A percentile compares a stretch with the other conserved stretches of the same genome.
These are phyloP conservation scores for Arxiozyma slooffiae DNA, from an alignment of 1,139 yeast species.

Conservation along the genomic window DNA sequence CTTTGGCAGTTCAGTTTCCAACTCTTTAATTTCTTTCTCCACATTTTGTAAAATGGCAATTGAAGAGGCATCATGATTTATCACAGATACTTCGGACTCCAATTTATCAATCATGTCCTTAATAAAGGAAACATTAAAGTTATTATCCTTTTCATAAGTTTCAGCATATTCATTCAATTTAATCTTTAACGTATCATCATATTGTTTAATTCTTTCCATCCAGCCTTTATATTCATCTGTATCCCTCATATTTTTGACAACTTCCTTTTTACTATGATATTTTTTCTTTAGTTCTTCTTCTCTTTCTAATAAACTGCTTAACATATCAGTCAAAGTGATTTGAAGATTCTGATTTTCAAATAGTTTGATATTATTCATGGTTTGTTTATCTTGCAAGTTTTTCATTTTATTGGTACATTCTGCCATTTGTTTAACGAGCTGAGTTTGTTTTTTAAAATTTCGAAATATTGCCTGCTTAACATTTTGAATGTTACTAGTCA, in stretches of 20 bases:
- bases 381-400: slow-evolving; percentile 11
- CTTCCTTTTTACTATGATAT: slow-evolving; percentile 36
- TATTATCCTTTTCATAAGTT: slow-evolving; percentile 36
- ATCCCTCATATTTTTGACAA: slow-evolving; percentile 37
- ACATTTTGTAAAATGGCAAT: slow-evolving; percentile 33
- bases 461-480: slow-evolving; percentile 25
- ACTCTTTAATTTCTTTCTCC: slow-evolving; percentile 20
- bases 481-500: slow-evolving; percentile 22
- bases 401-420: slow-evolving; percentile 9
- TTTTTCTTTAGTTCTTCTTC: slow-evolving; percentile 30
- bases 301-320: slow-evolving; percentile 23
- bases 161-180: slow-evolving; percentile 38
- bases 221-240: slow-evolving; percentile 39
- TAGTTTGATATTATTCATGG: slow-evolving; percentile 10
- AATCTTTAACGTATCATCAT: slow-evolving; percentile 38
- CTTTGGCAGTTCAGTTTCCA: slow-evolving; percentile 26
- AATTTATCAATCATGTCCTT: slow-evolving; percentile 30
- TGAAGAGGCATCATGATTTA: slow-evolving; percentile 35
- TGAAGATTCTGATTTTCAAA: slow-evolving; percentile 20
- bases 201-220: slow-evolving; percentile 34
- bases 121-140: slow-evolving; percentile 36
- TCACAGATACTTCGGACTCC: slow-evolving; percentile 32
- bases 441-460: slow-evolving; percentile 12
- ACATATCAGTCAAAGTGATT: slow-evolving; percentile 18
- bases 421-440: slow-evolving; percentile 11